phyloP scores from a whole-genome alignment of 306 rosid species.

The Quercus aquifolioides region DNA sequence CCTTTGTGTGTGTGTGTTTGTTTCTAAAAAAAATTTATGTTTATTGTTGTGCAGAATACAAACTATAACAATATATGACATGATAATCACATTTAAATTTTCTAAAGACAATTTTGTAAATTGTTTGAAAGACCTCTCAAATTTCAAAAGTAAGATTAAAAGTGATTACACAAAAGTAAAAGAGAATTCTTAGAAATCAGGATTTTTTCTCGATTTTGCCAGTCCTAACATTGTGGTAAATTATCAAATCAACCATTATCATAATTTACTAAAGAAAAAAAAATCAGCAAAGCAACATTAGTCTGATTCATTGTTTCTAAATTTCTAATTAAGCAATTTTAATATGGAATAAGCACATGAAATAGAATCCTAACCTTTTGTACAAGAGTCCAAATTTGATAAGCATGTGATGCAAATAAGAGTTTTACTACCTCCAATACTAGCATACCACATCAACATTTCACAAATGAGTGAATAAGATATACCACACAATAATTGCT shows the following conservation, averaged over 20 bases:
- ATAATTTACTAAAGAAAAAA: no score
- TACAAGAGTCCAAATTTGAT: background rate
- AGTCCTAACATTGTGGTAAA: no score
- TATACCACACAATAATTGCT: no score
- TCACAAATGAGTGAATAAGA: no score
- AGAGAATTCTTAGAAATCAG: background rate
- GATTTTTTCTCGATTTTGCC: background rate
- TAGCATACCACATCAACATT: no score
- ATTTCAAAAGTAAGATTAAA: background rate
- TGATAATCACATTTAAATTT: background rate
- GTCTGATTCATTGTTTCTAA: no score
- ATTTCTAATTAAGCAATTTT: background rate
- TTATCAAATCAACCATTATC: no score
- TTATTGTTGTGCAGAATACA: background rate
- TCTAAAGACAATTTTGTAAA: background rate
- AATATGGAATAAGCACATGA: background rate
- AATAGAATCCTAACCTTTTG: background rate
- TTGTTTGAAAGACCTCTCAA: background rate
- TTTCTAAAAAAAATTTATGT: no score
- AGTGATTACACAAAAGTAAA: background rate
- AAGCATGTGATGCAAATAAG: no score
- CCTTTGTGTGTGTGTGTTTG: accelerated
- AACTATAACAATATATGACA: background rate
- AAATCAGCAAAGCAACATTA: no score
- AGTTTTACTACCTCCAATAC: no score